Percentiles rank a stretch among this genome's conserved stretches.
phyloP scores from a whole-genome alignment of 1,139 yeast species.

The Candida sp. region DNA sequence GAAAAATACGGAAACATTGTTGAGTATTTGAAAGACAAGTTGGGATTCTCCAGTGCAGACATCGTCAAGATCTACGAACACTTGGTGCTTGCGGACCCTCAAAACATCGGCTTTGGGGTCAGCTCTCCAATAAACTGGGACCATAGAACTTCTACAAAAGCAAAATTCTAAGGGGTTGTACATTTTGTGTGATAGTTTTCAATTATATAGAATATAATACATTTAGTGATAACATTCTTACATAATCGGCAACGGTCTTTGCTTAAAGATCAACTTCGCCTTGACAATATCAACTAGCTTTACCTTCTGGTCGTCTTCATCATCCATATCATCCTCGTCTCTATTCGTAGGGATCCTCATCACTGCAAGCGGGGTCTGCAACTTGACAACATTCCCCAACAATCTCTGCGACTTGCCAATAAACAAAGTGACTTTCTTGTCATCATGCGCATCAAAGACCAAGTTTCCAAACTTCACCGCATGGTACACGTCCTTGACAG shows the following conservation, averaged over 20 bases:
- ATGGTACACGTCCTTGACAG: conserved; percentile 40
- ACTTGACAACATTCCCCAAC: conserved; percentile 56
- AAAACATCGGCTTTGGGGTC: conserved; percentile 23
- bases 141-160: conserved; percentile 21
- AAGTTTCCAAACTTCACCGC: conserved; percentile 66
- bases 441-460: conserved; percentile 49
- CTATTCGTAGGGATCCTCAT: conserved; percentile 44
- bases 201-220: background rate
- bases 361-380: conserved; percentile 67
- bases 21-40: conserved; percentile 47
- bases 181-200: background rate
- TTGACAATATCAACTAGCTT: conserved; percentile 61
- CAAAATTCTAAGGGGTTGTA: conserved; percentile 11
- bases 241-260: conserved; percentile 79
- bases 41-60: conserved; percentile 55
- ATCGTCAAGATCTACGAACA: conserved; percentile 51
- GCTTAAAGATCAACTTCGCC: conserved; percentile 61
- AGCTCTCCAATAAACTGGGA: conserved; percentile 27
- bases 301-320: conserved; percentile 25
- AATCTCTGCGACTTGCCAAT: conserved; percentile 72
- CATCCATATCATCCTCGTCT: conserved; percentile 16
- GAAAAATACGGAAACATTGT: conserved; percentile 63
- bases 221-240: conserved; percentile 21
- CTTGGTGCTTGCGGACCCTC: conserved; percentile 32
- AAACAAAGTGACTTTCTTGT: conserved; percentile 54